Evolutionary conservation across 768 basidiomycete genomes (phyloP), one percentile per base, ranked within the genome.

Genomic region (Amanita thiersii): DNA sequence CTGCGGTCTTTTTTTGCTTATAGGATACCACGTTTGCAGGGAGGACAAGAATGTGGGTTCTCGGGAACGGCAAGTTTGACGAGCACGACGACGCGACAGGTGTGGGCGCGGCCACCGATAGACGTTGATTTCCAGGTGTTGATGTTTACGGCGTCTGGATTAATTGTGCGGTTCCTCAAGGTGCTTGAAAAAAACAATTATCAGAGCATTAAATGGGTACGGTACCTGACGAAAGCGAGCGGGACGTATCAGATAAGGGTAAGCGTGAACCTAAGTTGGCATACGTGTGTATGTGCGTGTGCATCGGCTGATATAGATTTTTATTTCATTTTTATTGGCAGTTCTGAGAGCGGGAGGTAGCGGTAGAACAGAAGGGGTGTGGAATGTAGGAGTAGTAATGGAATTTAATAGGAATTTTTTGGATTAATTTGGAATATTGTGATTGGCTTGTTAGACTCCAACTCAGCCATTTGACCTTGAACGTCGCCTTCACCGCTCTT

Each of bases 41-140:
- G 96, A 34, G 87, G 86, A 3, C 81, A 89, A 50, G 96, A 99
- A 61, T 76, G 79, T 49, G 89, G 89, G 0, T 75, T 98, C 43
- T 76, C 77, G 2, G 96, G 80, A 1, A 77, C 81, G 6, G 94
- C 91, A 4, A 73, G 75, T 24, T 66, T 98, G 47, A 89, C 93
- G 1, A 77, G 79, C 46, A 94, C 91, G 23, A 99, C 96, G 0
- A 75, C 79, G 45, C 81, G 91, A 24, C 92, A 97, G 72, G 82
- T 94, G 3, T 99, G 96, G 96, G 92, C 93, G 2, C 72, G 96
- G 41, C 96, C 96, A 12, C 96, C 96, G 5, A 98, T 99, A 55
- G 89, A 94, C 51, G 82, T 98, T 48, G 96, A 99, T 60, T 99
- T 99, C 65, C 91, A 93, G 65, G 96, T 99, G 44, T 72, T 99